These are phyloP conservation scores for Guadua angustifolia DNA, from an alignment of 176 grass and related monocot genomes.

Conservation along the genomic window DNA sequence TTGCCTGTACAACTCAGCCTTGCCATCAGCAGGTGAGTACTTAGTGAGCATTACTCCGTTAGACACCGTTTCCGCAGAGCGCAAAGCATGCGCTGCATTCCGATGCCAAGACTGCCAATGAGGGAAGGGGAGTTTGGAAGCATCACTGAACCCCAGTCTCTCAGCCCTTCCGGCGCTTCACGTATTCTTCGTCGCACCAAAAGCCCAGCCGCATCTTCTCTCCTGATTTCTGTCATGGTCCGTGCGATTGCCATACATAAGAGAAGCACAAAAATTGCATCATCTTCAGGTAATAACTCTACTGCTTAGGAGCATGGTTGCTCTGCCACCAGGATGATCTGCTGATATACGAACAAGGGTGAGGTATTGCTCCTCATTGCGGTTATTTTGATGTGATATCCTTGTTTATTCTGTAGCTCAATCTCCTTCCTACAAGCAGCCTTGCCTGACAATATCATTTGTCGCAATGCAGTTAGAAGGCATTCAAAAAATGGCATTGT, in stretches of 20 bases:
- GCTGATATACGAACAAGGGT: conserved; percentile 64
- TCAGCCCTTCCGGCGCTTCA: conserved; percentile 59
- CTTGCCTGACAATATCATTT: conserved; percentile 52
- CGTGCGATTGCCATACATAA: too few species aligned
- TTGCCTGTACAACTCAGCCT: conserved; percentile 78
- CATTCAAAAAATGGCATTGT: conserved; percentile 1
- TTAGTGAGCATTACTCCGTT: conserved; percentile 42
- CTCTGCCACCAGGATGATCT: conserved; percentile 66
- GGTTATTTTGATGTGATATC: conserved; percentile 34
- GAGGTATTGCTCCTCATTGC: conserved; percentile 55
- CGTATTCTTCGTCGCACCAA: conserved; percentile 71
- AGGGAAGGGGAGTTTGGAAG: conserved; percentile 52
- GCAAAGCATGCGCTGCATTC: conserved; percentile 68
- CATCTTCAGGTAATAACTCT: conserved; percentile 83
- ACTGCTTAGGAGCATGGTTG: conserved; percentile 76
- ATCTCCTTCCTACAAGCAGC: conserved; percentile 69
- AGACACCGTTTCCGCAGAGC: conserved; percentile 48
- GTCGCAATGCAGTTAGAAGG: conserved; percentile 29
- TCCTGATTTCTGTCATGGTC: conserved; percentile 80
- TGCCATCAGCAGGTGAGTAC: conserved; percentile 81
- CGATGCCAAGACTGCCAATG: conserved; percentile 75
- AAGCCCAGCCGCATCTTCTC: conserved; percentile 72
- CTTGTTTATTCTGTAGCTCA: conserved; percentile 72
- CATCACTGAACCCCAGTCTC: conserved; percentile 77
- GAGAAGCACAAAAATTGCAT: conserved; percentile 72